These are phyloP conservation scores for Xylaria sp. DNA, from an alignment of 2,329 filamentous ascomycete genomes.

Conservation along the genomic window DNA sequence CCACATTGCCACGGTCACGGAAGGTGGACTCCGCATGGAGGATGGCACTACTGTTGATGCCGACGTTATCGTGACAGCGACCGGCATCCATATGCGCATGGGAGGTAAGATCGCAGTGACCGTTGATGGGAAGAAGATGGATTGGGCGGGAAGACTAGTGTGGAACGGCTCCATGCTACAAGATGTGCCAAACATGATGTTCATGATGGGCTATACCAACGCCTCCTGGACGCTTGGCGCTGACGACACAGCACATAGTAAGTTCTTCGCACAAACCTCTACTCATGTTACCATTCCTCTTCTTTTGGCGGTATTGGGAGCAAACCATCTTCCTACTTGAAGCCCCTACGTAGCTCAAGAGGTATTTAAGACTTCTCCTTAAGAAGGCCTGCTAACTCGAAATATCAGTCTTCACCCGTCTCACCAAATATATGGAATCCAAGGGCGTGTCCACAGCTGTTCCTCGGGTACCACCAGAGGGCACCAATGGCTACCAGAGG, in stretches of 20 bases:
- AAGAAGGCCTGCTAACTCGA: not conserved
- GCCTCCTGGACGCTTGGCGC: slow-evolving; percentile 71
- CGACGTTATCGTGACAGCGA: slow-evolving; percentile 73
- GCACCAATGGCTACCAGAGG: slow-evolving; percentile 15
- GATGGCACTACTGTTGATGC: slow-evolving; percentile 59
- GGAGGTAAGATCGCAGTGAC: slow-evolving; percentile 62
- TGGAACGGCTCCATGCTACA: slow-evolving; percentile 72
- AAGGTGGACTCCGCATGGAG: slow-evolving; percentile 55
- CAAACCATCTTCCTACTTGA: not conserved
- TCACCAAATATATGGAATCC: slow-evolving; percentile 61
- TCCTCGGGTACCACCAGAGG: slow-evolving; percentile 54
- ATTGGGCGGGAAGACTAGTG: slow-evolving; percentile 57
- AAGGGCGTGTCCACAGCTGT: slow-evolving; percentile 55
- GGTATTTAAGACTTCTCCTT: not conserved
- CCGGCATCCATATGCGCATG: slow-evolving; percentile 67
- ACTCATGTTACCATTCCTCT: not conserved
- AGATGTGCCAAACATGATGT: slow-evolving; percentile 68
- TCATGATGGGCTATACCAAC: slow-evolving; percentile 69
- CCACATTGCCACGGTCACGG: slow-evolving; percentile 57
- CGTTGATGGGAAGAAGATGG: slow-evolving; percentile 61
- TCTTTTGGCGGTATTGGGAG: not conserved
- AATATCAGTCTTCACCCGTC: slow-evolving; percentile 55
- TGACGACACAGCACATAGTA: slow-evolving; percentile 59
- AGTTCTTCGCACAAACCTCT: slow-evolving; percentile 1
- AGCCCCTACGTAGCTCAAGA: not conserved